Evolutionary conservation across 2,329 filamentous ascomycete species (phyloP).

Genomic region (Trichoderma sp.): DNA sequence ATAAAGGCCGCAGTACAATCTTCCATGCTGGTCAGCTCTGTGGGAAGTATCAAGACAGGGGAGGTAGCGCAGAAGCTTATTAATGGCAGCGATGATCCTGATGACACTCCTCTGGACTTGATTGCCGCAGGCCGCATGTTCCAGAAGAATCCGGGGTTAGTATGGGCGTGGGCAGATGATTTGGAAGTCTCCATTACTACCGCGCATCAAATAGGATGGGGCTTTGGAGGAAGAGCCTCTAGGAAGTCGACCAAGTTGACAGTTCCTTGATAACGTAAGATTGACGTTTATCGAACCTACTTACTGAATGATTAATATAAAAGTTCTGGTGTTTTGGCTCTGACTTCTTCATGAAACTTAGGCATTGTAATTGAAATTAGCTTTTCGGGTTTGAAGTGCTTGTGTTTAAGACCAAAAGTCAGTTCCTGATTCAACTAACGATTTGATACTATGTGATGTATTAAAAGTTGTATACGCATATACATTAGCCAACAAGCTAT

Average conservation of each 20-base stretch:
- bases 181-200: conserved; percentile 51
- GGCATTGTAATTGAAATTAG: too few relatives aligned
- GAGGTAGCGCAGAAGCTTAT: conserved; percentile 53
- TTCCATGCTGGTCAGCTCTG: conserved; percentile 51
- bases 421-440: too few relatives aligned
- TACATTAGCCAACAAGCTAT: background rate
- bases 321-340: background rate
- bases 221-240: conserved; percentile 46
- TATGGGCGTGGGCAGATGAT: conserved; percentile 61
- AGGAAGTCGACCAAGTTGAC: background rate
- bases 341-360: background rate
- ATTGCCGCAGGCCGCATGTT: conserved; percentile 57
- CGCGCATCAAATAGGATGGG: conserved; percentile 61
- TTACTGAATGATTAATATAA: background rate
- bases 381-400: too few relatives aligned
- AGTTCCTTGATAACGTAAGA: background rate
- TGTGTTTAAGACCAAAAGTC: too few relatives aligned
- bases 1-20: conserved; percentile 74
- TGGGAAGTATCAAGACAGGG: conserved; percentile 54
- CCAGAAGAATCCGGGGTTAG: conserved; percentile 61
- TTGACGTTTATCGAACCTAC: background rate
- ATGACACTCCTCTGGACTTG: conserved; percentile 47
- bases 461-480: background rate
- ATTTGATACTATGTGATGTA: too few relatives aligned
- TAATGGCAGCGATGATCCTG: conserved; percentile 33